Evolutionary conservation across 2,329 filamentous ascomycete genomes (phyloP).

Genomic region (Magnaporthiopsis rhizophila): DNA sequence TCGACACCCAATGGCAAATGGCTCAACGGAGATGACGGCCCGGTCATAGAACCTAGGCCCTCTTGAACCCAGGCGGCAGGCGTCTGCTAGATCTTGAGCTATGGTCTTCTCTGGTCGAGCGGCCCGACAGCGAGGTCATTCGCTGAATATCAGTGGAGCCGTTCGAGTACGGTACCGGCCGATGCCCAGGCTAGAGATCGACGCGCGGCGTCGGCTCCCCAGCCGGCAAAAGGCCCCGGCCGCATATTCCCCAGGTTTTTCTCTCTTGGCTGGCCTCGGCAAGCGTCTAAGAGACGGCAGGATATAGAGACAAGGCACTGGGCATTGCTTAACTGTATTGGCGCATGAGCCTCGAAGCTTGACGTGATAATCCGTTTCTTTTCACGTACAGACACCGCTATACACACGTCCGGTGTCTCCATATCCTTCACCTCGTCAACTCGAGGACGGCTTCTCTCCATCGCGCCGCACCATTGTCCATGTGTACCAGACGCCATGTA

Average conservation of each 20-base stretch:
- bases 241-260: background rate
- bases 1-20: background rate
- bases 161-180: background rate
- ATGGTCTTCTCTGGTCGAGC: background rate
- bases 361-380: background rate
- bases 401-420: background rate
- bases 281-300: background rate
- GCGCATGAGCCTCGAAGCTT: slow-evolving; percentile 1
- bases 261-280: background rate
- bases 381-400: background rate
- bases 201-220: too few species aligned
- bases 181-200: background rate
- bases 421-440: background rate
- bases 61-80: background rate
- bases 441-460: background rate
- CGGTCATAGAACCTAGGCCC: background rate
- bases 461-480: too few species aligned
- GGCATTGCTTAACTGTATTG: slow-evolving; percentile 1
- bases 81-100: background rate
- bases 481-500: background rate
- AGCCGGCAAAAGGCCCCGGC: background rate
- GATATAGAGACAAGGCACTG: background rate
- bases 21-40: slow-evolving; percentile 2
- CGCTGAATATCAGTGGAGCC: background rate
- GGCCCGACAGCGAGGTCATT: background rate